Evolutionary conservation across 352 stramenopile genomes (phyloP).

Genomic region (Phytophthora megakarya): DNA sequence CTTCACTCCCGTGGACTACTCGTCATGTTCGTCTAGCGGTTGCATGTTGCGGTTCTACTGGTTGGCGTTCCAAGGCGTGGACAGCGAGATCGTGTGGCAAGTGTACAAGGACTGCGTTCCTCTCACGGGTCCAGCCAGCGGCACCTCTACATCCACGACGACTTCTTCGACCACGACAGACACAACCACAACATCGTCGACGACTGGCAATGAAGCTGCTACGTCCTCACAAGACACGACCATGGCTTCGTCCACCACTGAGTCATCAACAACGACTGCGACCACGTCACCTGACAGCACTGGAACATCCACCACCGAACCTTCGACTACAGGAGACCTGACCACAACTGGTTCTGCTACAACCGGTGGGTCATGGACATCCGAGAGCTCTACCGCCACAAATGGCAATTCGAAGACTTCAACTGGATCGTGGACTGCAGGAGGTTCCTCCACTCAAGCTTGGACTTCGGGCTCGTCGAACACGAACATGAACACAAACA

Average conservation of each 20-base stretch:
- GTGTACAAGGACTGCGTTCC: conserved; percentile 48
- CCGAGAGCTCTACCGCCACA: not conserved
- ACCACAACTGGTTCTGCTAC: conserved; percentile 3
- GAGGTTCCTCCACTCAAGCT: conserved; percentile 3
- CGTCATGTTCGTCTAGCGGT: conserved; percentile 33
- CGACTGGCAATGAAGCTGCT: conserved; percentile 18
- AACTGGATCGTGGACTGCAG: not conserved
- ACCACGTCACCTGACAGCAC: not conserved
- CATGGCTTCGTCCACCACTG: conserved; percentile 3
- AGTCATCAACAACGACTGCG: not conserved
- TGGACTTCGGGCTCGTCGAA: conserved; percentile 3
- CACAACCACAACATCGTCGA: conserved; percentile 2
- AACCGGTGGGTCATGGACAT: conserved; percentile 5
- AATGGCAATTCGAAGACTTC: conserved; percentile 15
- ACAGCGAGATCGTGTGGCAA: conserved; percentile 38
- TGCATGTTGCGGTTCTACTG: conserved; percentile 52
- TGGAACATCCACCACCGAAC: not conserved
- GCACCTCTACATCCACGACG: conserved; percentile 22
- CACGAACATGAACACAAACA: conserved; percentile 8
- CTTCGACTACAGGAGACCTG: conserved; percentile 1
- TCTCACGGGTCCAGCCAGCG: conserved; percentile 26
- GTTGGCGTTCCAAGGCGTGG: conserved; percentile 38
- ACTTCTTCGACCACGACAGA: conserved; percentile 18
- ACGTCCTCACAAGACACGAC: conserved; percentile 7
- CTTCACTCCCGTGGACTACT: conserved; percentile 48